Conservation (phyloP, 495 filamentous ascomycete genomes). For the Pseudoneurospora amorphoporcata region DNA sequence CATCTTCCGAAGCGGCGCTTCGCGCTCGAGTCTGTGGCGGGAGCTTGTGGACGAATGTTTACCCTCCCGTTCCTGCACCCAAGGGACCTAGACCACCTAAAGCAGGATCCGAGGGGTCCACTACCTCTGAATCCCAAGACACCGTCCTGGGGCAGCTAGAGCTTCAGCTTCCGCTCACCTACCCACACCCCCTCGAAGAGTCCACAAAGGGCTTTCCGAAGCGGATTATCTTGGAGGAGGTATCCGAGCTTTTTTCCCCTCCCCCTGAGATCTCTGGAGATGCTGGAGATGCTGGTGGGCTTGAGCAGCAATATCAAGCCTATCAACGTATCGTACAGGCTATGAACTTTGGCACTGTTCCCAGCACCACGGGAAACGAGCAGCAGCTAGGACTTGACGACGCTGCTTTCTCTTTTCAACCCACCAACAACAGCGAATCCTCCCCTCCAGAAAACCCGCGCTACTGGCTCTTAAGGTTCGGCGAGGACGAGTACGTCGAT, state of each 20-base stretch:
- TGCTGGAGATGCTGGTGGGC: background rate
- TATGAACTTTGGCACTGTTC: background rate
- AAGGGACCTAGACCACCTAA: too few relatives aligned
- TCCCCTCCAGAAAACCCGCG: background rate
- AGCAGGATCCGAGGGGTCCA: background rate
- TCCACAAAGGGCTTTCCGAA: background rate
- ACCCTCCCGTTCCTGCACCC: background rate
- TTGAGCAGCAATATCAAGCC: background rate
- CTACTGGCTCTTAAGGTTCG: background rate
- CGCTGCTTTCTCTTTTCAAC: background rate
- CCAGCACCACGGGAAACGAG: background rate
- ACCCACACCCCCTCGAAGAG: background rate
- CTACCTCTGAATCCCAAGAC: too few relatives aligned
- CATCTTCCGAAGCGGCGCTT: background rate
- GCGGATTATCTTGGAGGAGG: conserved; percentile 19
- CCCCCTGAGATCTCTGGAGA: background rate
- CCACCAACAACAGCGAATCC: background rate
- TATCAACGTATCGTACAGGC: background rate
- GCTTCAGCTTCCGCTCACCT: background rate
- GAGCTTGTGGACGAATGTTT: conserved; percentile 15
- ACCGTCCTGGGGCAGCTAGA: too few relatives aligned
- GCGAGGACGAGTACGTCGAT: background rate
- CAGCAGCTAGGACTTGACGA: background rate
- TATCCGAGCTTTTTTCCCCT: background rate
- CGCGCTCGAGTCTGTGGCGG: conserved; percentile 3